phyloP scores from a whole-genome alignment of 2,329 filamentous ascomycete genomes.

The Trichoderma citrinoviride region DNA sequence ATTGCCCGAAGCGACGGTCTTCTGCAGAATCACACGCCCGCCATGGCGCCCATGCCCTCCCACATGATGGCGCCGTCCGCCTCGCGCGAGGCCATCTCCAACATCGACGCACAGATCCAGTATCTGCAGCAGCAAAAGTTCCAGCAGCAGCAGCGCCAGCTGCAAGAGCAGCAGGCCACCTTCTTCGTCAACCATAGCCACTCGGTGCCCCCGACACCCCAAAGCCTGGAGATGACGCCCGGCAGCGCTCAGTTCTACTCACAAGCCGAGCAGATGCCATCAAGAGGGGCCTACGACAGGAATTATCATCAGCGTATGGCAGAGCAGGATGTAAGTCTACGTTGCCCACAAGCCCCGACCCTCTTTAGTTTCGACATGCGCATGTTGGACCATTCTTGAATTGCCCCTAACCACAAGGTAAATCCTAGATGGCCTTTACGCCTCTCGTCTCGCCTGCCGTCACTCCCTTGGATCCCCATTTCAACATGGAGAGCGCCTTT shows the following conservation, averaged over 20 bases:
- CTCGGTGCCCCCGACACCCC: constrained; percentile 74
- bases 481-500: constrained; percentile 58
- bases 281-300: constrained; percentile 61
- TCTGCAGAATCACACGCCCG: constrained; percentile 45
- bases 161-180: constrained; percentile 56
- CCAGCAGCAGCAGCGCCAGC: constrained; percentile 57
- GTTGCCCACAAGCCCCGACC: no score
- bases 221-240: constrained; percentile 73
- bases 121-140: constrained; percentile 63
- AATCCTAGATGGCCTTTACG: constrained; percentile 66
- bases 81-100: constrained; percentile 53
- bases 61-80: constrained; percentile 42
- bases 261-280: constrained; percentile 51
- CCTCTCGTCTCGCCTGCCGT: constrained; percentile 82
- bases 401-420: neutral
- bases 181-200: constrained; percentile 55
- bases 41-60: constrained; percentile 49
- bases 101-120: constrained; percentile 64
- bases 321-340: constrained; percentile 59
- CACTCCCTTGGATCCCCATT: constrained; percentile 72
- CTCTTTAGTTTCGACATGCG: neutral
- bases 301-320: constrained; percentile 64
- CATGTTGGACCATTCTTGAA: neutral
- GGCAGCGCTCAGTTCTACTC: constrained; percentile 58
- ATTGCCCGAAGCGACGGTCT: constrained; percentile 36